These are phyloP conservation scores for Volvariella volvacea DNA, from an alignment of 1,284 basidiomycete genomes.

Conservation along the genomic window DNA sequence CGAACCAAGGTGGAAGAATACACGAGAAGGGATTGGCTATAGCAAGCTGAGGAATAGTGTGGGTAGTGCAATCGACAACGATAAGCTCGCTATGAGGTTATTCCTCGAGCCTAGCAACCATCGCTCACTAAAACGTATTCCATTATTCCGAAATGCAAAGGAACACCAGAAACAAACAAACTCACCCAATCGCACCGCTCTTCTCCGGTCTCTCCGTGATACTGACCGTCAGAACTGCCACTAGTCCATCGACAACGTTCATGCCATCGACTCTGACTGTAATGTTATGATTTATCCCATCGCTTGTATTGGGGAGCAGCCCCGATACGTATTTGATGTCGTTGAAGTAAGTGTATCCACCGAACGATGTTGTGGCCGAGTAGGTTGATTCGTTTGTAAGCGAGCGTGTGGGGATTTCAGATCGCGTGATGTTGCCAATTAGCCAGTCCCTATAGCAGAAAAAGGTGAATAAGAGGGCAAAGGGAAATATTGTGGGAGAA, in stretches of 20 bases:
- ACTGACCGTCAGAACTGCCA: slow-evolving; percentile 76
- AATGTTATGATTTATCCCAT: slow-evolving; percentile 73
- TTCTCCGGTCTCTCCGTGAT: slow-evolving; percentile 41
- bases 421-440: slow-evolving; percentile 70
- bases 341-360: slow-evolving; percentile 67
- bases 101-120: no score
- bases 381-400: slow-evolving; percentile 56
- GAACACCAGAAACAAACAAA: no score
- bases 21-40: no score
- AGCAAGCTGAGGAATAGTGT: no score
- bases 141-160: no score
- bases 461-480: not conserved
- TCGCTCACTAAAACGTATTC: no score
- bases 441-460: slow-evolving; percentile 60
- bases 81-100: no score
- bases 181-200: not conserved
- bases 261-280: slow-evolving; percentile 52
- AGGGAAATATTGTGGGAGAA: not conserved
- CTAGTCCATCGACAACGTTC: slow-evolving; percentile 78
- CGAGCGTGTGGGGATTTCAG: slow-evolving; percentile 42
- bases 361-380: slow-evolving; percentile 47
- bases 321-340: slow-evolving; percentile 63
- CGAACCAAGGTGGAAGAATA: no score
- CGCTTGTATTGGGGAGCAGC: slow-evolving; percentile 59
- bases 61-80: no score